Base-by-base conservation (phyloP, 2,329 filamentous ascomycete species). In the Xylariaceae sp. region DNA sequence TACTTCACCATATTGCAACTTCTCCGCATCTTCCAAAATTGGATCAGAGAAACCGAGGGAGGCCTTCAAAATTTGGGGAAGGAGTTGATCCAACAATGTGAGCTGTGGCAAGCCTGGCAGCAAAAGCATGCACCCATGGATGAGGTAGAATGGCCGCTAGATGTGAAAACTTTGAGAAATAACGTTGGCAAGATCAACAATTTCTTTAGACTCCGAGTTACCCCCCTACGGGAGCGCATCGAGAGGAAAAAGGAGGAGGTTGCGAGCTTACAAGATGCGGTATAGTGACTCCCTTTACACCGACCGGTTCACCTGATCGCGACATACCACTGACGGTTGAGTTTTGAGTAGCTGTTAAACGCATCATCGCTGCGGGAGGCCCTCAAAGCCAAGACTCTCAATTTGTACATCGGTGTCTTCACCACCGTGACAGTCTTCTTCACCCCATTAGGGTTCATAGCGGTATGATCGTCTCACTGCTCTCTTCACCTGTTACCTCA, bases 1-100 rank as follows among this genome's bases (percentile, higher is more conserved):
- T 49, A 55, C 29, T 55, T 55, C n/a, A 55, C 43, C 7, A 37
- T 49, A 5, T 34, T 55, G 4, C 52, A 55, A 17, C 31, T 55
- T 7, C 43, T 55, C 31, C 43, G 52, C 12, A 41, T 48, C 8
- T 55, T 43, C 16, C 43, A 41, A 8, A 33, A 36, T 23, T 55
- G 44, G 43, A 49, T 55, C 17, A 24, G 29, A 24, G 52, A 48
- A 14, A 41, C 34, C 11, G 43, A 45, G 26, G 29, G 37, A 24
- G 50, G 28, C 11, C 45, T 53, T 12, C 17, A 28, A 19, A 24
- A 37, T 21, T 40, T 53, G 6, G 28, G 29, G 8, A 17, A 21
- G 21, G 31, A 53, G 6, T 17, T 53, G 31, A 34, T 26, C 9
- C n/a, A 16, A 12, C 50, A 53, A 19, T 55, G 3, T 33, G 26